Evolutionary conservation across 2,329 filamentous ascomycete genomes (phyloP), one percentile per base, ranked within the genome.

Genomic region (Geoglossum cookeanum): DNA sequence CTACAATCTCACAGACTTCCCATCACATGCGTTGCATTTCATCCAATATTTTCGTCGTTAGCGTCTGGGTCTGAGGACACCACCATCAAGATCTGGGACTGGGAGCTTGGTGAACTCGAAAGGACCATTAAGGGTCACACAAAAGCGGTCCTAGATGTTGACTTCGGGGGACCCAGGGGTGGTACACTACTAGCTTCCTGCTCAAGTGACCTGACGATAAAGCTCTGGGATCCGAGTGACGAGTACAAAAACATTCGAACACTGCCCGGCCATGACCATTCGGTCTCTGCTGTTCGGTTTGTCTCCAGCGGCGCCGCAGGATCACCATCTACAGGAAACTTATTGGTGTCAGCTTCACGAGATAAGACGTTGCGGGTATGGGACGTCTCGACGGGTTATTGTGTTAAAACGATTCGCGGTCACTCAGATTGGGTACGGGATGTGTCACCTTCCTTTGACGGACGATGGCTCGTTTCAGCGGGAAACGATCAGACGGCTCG

Each of bases 81-180:
- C 57, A 94, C 86, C 6, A 94, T 97, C 68, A 96, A 96, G 66
- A 90, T 96, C 57, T 96, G 90, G 90, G 90, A 96, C 66, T 96
- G 89, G 85, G 90, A 96, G 65, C 72, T 94, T 29, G 91, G 91
- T 53, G 90, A 96, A 69, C 75, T 94, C 3, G 90, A 96, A 68
- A 76, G 84, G 60, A 96, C 90, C 0, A 78, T 96, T 58, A 96
- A 96, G 67, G 89, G 88, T 1, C 91, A 96, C 66, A 96, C 89
- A 4, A 89, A 86, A 66, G 81, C 87, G 3, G 88, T 96, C 0
- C 72, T 92, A 32, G 89, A 94, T 66, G 80, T 95, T 39, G 90
- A 96, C 65, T 96, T 86, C 70, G 90, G 91, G 42, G 90, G 90
- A 0, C 88, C 88, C 1, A 77, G 85, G 65, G 85, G 87, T 47